Evolutionary conservation across 2,329 filamentous ascomycete species (phyloP).

Genomic region (Trichothecium sympodiale): DNA sequence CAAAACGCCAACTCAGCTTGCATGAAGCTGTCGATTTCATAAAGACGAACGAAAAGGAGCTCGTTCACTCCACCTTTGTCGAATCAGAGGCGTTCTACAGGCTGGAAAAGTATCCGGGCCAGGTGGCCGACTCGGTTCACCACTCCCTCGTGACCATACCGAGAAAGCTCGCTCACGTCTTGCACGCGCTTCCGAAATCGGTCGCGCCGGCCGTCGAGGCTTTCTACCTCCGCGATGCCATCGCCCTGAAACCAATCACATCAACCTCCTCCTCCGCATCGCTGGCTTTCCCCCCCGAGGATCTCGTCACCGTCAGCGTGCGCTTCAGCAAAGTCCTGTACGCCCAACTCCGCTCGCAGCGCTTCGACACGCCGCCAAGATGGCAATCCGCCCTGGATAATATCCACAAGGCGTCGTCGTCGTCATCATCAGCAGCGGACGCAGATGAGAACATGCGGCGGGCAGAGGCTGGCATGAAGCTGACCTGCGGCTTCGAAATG

Average conservation of each 20-base stretch:
- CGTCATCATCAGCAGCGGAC: constrained; percentile 1
- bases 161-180: constrained; percentile 66
- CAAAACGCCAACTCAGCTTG: constrained; percentile 44
- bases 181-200: constrained; percentile 64
- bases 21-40: constrained; percentile 54
- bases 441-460: constrained; percentile 14
- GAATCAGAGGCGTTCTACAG: constrained; percentile 89
- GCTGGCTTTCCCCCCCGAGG: constrained; percentile 60
- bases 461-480: constrained; percentile 75
- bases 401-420: constrained; percentile 6
- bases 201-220: constrained; percentile 79
- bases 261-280: constrained; percentile 39
- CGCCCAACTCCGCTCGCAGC: constrained; percentile 80
- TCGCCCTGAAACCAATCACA: constrained; percentile 59
- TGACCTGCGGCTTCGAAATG: constrained; percentile 87
- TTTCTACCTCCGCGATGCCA: constrained; percentile 83
- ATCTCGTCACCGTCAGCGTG: constrained; percentile 69
- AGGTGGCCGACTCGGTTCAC: constrained; percentile 68
- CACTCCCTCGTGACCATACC: constrained; percentile 64
- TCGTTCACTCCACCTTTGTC: constrained; percentile 63
- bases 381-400: constrained; percentile 28
- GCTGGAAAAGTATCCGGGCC: constrained; percentile 68
- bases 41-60: constrained; percentile 36
- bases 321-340: constrained; percentile 83
- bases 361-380: constrained; percentile 54